Conservation (phyloP, 2,329 filamentous ascomycete species). For the Lithohypha guttulata region DNA sequence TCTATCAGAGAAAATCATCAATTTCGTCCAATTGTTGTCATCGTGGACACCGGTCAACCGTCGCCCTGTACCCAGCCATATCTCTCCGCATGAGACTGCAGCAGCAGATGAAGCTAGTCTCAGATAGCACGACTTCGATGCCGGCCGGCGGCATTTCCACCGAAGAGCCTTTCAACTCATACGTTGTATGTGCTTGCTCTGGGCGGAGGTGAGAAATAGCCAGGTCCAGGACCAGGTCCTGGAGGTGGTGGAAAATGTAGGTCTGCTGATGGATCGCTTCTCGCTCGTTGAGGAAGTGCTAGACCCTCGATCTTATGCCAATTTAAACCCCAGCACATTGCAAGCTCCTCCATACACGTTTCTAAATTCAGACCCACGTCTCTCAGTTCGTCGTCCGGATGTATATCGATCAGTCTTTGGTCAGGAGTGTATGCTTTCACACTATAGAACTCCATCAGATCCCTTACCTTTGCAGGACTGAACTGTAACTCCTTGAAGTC, state of each 20-base stretch:
- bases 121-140: too few relatives aligned
- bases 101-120: too few relatives aligned
- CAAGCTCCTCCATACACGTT: conserved; percentile 16
- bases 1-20: too few relatives aligned
- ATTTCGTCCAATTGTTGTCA: too few relatives aligned
- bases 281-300: conserved; percentile 1
- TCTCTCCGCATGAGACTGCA: too few relatives aligned
- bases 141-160: too few relatives aligned
- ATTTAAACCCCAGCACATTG: conserved; percentile 14
- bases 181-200: too few relatives aligned
- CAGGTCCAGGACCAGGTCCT: not conserved
- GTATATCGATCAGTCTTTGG: conserved; percentile 12
- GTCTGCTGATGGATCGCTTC: not conserved
- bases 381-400: conserved; percentile 8
- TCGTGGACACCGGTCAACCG: too few relatives aligned
- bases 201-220: not conserved
- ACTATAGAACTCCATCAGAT: conserved; percentile 15
- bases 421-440: conserved; percentile 15
- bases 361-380: conserved; percentile 14
- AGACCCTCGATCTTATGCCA: conserved; percentile 15
- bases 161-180: too few relatives aligned
- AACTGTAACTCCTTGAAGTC: conserved; percentile 18
- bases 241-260: not conserved
- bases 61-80: too few relatives aligned
- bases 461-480: conserved; percentile 15